Conservation (phyloP, 345 rosid genomes). For the Salix exigua region DNA sequence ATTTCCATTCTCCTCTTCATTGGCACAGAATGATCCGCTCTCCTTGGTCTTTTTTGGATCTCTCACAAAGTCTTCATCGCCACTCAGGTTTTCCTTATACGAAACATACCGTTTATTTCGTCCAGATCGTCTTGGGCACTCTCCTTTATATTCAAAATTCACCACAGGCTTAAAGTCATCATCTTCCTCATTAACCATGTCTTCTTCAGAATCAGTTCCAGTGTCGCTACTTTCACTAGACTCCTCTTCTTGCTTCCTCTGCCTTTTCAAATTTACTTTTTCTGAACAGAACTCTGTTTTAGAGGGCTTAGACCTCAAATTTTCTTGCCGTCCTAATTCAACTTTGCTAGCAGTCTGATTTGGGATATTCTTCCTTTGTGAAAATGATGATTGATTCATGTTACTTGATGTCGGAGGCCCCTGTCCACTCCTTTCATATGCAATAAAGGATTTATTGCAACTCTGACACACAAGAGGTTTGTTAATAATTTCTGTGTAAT, state of each 20-base stretch:
- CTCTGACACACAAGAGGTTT: conserved; percentile 41
- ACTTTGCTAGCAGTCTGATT: conserved; percentile 38
- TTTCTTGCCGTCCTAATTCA: conserved; percentile 34
- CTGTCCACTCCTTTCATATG: conserved; percentile 38
- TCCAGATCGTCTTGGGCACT: conserved; percentile 56
- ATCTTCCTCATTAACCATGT: conserved; percentile 25
- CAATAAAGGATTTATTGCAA: conserved; percentile 49
- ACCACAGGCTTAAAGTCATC: conserved; percentile 34
- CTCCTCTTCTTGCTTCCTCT: conserved; percentile 44
- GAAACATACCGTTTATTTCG: conserved; percentile 64
- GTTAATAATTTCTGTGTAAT: conserved; percentile 30
- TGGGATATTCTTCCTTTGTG: conserved; percentile 41
- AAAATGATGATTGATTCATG: conserved; percentile 31
- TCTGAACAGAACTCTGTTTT: conserved; percentile 24
- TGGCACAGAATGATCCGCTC: conserved; percentile 21
- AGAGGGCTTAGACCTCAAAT: conserved; percentile 22
- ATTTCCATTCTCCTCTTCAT: conserved; percentile 22
- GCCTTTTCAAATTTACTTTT: conserved; percentile 44
- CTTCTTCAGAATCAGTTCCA: conserved; percentile 39
- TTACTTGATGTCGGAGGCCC: conserved; percentile 27
- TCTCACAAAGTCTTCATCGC: conserved; percentile 44
- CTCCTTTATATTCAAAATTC: conserved; percentile 26
- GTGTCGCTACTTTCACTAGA: conserved; percentile 53
- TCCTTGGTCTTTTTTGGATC: conserved; percentile 34
- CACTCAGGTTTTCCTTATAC: conserved; percentile 59